Base-by-base conservation (phyloP, 1,139 yeast species). In the Blastobotrys raffinosifermentans region DNA sequence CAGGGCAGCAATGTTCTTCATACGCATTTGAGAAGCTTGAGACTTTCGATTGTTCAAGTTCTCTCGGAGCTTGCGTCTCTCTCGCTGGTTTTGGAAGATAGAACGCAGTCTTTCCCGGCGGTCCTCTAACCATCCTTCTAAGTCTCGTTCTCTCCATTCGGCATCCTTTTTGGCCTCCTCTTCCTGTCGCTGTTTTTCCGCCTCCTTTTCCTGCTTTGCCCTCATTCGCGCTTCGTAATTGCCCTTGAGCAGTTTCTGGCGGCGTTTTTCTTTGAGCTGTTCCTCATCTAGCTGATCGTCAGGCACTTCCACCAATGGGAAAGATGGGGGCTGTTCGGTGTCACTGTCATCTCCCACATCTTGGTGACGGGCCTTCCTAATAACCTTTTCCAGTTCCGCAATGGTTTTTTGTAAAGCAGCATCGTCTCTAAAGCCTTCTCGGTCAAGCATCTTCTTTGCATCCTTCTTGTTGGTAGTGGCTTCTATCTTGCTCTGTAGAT, bases 11-110 rank as follows among this genome's bases (percentile, higher is more conserved):
- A 91, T 78, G 47, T 77, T 82, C 57, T 83, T 86, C 97, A 91
- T 89, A 52, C 97, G 69, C 61, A 80, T 77, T 61, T 89, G 97
- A 2, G 95, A 87, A 15, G 96, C 96, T 43, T 75, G 76, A 4
- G 96, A 86, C 58, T 87, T 87, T 49, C 97, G 70, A 61, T 89
- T 95, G 49, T 78, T 80, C 57, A 91, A 71, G 33, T 91, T 94
- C 42, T 77, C 85, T 48, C 80, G 72, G 44, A 87, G 64, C 54
- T 82, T 79, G 38, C 73, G 67, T 45, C 86, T 72, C 32, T 84
- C 93, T 51, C 77, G 80, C 44, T 80, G 70, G 37, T 64, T 68
- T 32, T 73, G 68, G 19, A 84, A 69, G 8, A 84, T 61, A 19
- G 57, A 67, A 13, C 75, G 73, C 35, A 91, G 68, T 54, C 76